Percentiles rank a stretch among this genome's conserved stretches.
Evolutionary conservation across 805 yeast species (phyloP).

Genomic region (Candida golubevii): DNA sequence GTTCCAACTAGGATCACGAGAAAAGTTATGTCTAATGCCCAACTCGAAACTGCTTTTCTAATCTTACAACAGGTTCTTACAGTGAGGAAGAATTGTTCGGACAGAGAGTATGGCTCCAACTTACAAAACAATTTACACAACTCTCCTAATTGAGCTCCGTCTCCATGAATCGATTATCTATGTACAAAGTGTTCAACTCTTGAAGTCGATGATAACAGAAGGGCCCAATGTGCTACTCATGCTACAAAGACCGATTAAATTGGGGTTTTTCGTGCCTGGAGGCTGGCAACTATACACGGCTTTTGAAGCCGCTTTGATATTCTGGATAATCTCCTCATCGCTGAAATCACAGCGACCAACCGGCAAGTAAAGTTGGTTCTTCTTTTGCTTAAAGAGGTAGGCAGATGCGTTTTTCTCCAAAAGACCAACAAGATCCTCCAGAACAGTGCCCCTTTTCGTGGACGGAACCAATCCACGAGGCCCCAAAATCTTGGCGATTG

Average conservation of each 20-base stretch:
- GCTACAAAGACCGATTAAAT: conserved; percentile 63
- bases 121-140: too few relatives aligned
- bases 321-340: conserved; percentile 69
- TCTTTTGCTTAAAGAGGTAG: conserved; percentile 73
- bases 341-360: conserved; percentile 75
- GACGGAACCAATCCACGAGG: conserved; percentile 88
- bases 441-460: conserved; percentile 80
- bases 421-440: conserved; percentile 54
- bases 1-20: too few relatives aligned
- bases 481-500: conserved; percentile 78
- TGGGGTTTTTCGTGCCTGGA: conserved; percentile 65
- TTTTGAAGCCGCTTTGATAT: conserved; percentile 61
- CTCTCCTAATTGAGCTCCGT: too few relatives aligned
- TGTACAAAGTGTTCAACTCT: conserved; percentile 13
- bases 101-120: too few relatives aligned
- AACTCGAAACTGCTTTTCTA: too few relatives aligned
- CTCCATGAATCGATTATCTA: conserved; percentile 3
- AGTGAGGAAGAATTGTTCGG: too few relatives aligned
- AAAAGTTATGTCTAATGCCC: too few relatives aligned
- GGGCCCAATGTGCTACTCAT: conserved; percentile 76
- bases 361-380: conserved; percentile 55
- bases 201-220: conserved; percentile 56
- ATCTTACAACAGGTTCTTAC: too few relatives aligned
- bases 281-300: conserved; percentile 53
- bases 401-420: conserved; percentile 59